Conservation (phyloP, 2,329 filamentous ascomycete genomes). For the Talaromyces pinophilus region DNA sequence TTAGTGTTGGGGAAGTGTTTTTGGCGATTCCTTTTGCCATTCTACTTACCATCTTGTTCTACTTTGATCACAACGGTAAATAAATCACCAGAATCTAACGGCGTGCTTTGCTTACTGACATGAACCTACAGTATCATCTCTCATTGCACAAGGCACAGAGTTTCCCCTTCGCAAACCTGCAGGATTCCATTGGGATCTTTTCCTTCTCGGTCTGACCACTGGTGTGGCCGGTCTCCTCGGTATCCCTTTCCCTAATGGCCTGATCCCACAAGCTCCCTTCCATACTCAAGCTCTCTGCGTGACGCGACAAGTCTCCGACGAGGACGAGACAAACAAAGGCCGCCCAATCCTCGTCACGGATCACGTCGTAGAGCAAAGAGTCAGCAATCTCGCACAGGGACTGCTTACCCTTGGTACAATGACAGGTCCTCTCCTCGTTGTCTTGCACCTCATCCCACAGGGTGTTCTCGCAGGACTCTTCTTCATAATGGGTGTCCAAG, state of each 20-base stretch:
- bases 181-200: slow-evolving; percentile 83
- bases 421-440: slow-evolving; percentile 70
- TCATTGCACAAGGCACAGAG: slow-evolving; percentile 80
- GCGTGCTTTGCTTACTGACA: not conserved
- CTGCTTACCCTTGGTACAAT: slow-evolving; percentile 77
- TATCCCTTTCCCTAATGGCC: slow-evolving; percentile 77
- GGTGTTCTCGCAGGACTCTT: slow-evolving; percentile 78
- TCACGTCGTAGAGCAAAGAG: slow-evolving; percentile 67
- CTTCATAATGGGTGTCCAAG: slow-evolving; percentile 82
- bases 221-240: slow-evolving; percentile 74
- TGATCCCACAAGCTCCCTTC: slow-evolving; percentile 81
- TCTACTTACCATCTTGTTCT: slow-evolving; percentile 80
- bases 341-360: slow-evolving; percentile 63
- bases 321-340: slow-evolving; percentile 61
- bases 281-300: slow-evolving; percentile 79
- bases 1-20: slow-evolving; percentile 72
- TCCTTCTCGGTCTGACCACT: slow-evolving; percentile 76
- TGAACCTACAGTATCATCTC: slow-evolving; percentile 65
- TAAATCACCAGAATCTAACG: not conserved
- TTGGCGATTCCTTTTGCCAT: slow-evolving; percentile 84
- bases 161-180: slow-evolving; percentile 79
- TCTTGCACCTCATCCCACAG: slow-evolving; percentile 76
- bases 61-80: slow-evolving; percentile 83
- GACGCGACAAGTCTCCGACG: slow-evolving; percentile 57
- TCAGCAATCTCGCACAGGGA: slow-evolving; percentile 76